These are phyloP conservation scores for Pseudopithomyces maydicus DNA, from an alignment of 2,329 filamentous ascomycete species.

Conservation along the genomic window DNA sequence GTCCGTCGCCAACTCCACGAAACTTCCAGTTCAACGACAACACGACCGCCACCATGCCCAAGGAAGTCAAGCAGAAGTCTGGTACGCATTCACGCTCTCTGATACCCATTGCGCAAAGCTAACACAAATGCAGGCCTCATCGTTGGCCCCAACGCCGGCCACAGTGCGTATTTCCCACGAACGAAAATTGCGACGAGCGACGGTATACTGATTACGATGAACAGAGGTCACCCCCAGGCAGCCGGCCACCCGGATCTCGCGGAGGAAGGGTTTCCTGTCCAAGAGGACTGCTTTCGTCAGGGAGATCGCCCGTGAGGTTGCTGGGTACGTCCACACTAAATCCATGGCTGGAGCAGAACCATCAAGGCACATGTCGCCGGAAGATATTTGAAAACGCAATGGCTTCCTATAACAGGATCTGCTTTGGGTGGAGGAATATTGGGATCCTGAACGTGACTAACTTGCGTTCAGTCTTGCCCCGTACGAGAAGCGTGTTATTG, in stretches of 20 bases:
- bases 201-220: conserved; percentile 29
- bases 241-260: conserved; percentile 56
- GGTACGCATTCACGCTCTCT: conserved; percentile 26
- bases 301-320: conserved; percentile 97
- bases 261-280: conserved; percentile 94
- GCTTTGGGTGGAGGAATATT: not conserved
- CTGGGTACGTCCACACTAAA: conserved; percentile 69
- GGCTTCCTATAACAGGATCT: not conserved
- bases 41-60: conserved; percentile 53
- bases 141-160: conserved; percentile 68
- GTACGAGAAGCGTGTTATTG: conserved; percentile 96
- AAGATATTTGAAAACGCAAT: conserved; percentile 3
- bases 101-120: conserved; percentile 9
- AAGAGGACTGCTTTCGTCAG: conserved; percentile 97
- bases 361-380: conserved; percentile 1
- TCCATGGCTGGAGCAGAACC: no score
- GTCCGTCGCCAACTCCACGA: conserved; percentile 12
- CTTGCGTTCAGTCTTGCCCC: conserved; percentile 46
- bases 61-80: conserved; percentile 60
- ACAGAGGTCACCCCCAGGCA: conserved; percentile 58
- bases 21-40: conserved; percentile 34
- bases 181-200: conserved; percentile 20
- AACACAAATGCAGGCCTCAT: conserved; percentile 49
- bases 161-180: conserved; percentile 59
- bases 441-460: conserved; percentile 8